A percentile compares a stretch with the other conserved stretches of the same genome.
Evolutionary conservation across 805 yeast genomes (phyloP).

Genomic region (Suhomyces faveliae): DNA sequence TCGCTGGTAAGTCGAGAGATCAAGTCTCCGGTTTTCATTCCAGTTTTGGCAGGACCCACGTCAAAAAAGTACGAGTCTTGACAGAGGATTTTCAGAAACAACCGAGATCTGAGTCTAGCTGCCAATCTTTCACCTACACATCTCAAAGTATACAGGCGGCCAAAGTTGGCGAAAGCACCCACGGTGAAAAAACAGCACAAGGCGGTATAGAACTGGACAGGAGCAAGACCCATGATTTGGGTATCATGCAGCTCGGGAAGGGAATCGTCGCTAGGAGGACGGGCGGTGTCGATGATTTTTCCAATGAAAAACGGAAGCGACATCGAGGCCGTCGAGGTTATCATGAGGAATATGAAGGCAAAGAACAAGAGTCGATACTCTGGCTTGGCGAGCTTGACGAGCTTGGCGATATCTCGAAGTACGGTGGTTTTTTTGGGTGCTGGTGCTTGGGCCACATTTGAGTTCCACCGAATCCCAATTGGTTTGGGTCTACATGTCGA

Average conservation of each 20-base stretch:
- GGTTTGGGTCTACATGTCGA: background rate
- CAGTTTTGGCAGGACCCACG: slow-evolving; percentile 51
- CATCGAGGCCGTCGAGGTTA: slow-evolving; percentile 80
- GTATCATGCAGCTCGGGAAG: background rate
- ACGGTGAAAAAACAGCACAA: slow-evolving; percentile 61
- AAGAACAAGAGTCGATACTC: slow-evolving; percentile 17
- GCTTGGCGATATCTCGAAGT: slow-evolving; percentile 19
- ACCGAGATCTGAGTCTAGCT: slow-evolving; percentile 74
- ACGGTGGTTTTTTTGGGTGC: background rate
- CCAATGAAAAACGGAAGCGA: slow-evolving; percentile 82
- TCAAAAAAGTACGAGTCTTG: slow-evolving; percentile 92
- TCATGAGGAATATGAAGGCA: slow-evolving; percentile 63
- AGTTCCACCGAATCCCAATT: background rate
- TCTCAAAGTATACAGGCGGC: slow-evolving; percentile 72
- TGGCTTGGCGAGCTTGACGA: slow-evolving; percentile 18
- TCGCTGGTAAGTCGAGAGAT: slow-evolving; percentile 87
- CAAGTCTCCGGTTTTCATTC: slow-evolving; percentile 81
- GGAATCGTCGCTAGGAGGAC: slow-evolving; percentile 19
- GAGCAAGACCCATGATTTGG: slow-evolving; percentile 53
- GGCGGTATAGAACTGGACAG: slow-evolving; percentile 60
- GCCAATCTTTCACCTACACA: slow-evolving; percentile 85
- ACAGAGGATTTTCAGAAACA: slow-evolving; percentile 70
- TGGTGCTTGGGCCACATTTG: background rate
- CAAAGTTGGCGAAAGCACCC: slow-evolving; percentile 79
- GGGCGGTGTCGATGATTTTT: slow-evolving; percentile 74